phyloP scores from a whole-genome alignment of 768 basidiomycete genomes.

The Peribolospora baueri region DNA sequence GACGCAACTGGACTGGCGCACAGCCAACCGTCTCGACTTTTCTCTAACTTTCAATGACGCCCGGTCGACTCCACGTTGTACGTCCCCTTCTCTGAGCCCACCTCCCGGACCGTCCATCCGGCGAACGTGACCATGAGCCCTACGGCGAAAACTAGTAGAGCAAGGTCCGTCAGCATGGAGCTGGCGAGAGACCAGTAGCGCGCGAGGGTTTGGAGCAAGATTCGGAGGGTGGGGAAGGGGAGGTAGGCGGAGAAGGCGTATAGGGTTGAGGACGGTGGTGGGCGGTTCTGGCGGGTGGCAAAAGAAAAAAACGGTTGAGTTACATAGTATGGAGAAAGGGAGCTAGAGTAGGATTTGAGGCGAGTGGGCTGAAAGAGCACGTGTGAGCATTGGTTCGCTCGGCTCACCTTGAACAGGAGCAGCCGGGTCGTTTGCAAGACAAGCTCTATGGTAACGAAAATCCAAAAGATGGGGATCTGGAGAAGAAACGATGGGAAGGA shows the following conservation, averaged over 20 bases:
- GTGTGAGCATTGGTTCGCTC: too few species aligned
- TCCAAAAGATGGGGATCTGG: slow-evolving; percentile 11
- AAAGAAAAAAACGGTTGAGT: background rate
- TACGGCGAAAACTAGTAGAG: slow-evolving; percentile 12
- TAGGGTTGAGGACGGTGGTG: slow-evolving; percentile 11
- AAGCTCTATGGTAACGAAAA: slow-evolving; percentile 15
- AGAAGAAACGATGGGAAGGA: background rate
- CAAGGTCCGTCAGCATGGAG: slow-evolving; percentile 13
- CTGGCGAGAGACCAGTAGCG: slow-evolving; percentile 11
- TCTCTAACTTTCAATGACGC: too few species aligned
- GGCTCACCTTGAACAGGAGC: slow-evolving; percentile 11
- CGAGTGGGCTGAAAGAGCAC: background rate
- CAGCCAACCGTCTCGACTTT: too few species aligned
- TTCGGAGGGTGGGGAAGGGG: slow-evolving; percentile 10
- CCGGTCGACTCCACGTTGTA: too few species aligned
- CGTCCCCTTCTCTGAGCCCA: too few species aligned
- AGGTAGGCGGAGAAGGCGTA: slow-evolving; percentile 11
- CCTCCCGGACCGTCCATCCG: too few species aligned
- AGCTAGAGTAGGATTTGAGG: too few species aligned
- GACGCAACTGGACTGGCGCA: too few species aligned
- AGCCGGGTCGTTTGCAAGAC: slow-evolving; percentile 13
- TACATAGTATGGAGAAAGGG: background rate
- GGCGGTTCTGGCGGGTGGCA: slow-evolving; percentile 3
- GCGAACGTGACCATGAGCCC: slow-evolving; percentile 2
- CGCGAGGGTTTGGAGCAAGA: slow-evolving; percentile 8